Evolutionary conservation across 78 protist species (phyloP), one percentile per base, ranked within the genome.

Genomic region (slime mould (Dictyostelium discoideum)): DNA sequence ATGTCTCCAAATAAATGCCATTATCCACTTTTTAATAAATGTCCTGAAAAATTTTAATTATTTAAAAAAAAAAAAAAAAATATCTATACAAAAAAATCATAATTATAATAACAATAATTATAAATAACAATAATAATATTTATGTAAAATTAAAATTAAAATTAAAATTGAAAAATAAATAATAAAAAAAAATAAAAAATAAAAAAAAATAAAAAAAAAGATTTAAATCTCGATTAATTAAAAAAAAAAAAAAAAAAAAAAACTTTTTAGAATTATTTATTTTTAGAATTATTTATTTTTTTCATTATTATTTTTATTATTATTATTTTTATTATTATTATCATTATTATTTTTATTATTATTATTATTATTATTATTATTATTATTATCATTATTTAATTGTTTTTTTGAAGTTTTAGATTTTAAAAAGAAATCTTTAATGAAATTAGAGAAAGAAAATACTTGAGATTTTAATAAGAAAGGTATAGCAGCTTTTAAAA

Each of bases 401-500:
- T 60, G 69, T 60, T 60, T 16, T 16, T 16, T 60, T 60, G 69
- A 60, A 20, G 26, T 20, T 60, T 24, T 29, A 69, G 14, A 69
- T 11, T 69, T 69, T 69, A 26, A 26, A 74, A 74, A 74, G 22
- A 74, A 74, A 26, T 37, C 20, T 74, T 37, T 29, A 37, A 74
- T 37, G 46, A 37, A 37, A 74, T 74, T 42, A 37, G 50, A 37
- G 46, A 74, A 74, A 29, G 81, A 37, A 37, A 37, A 74, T 14
- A 72, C 79, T 3, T 29, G 26, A 16, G 81, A 74, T 74, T 74
- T 74, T 16, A 90, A 90, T 20, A 93, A 74, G 73, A 93, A 95
- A 13, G 97, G 97, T 9, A 86, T 83, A 5, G 97, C 81, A 54
- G 95, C 93, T 63, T 78, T 85, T 60, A 96, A 46, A 8, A 96